These are phyloP conservation scores for Gossypium stocksii DNA, from an alignment of 345 rosid genomes.

Conservation along the genomic window DNA sequence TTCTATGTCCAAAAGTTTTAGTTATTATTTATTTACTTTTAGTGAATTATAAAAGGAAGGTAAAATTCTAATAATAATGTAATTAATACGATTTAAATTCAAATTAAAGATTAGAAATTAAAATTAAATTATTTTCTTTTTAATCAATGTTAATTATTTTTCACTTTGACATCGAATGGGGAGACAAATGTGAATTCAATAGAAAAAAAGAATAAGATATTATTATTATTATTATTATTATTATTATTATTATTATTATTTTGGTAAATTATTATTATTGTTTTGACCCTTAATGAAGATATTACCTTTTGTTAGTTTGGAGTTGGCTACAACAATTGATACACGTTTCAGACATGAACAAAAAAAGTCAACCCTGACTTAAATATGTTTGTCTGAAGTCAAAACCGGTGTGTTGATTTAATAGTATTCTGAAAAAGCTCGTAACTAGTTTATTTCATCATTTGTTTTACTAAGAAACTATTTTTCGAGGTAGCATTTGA, in stretches of 20 bases:
- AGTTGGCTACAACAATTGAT: not conserved
- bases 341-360: not conserved
- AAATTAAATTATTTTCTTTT: not conserved
- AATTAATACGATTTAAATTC: accelerated
- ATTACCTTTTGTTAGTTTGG: not conserved
- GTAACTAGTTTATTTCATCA: too few relatives aligned
- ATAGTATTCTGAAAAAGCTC: not conserved
- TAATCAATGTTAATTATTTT: not conserved
- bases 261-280: not conserved
- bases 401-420: not conserved
- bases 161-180: not conserved
- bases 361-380: not conserved
- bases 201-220: not conserved
- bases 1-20: too few relatives aligned
- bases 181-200: not conserved
- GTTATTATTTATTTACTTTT: too few relatives aligned
- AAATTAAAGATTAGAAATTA: not conserved
- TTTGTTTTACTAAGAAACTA: too few relatives aligned
- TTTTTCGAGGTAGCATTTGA: too few relatives aligned
- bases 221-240: not conserved
- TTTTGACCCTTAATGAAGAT: not conserved
- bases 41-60: too few relatives aligned
- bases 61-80: too few relatives aligned
- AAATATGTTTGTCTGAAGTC: not conserved
- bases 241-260: not conserved